A percentile compares a stretch with the other conserved stretches of the same genome.
Conservation (phyloP, 208 protist genomes). For the Crithidia bombi region DNA sequence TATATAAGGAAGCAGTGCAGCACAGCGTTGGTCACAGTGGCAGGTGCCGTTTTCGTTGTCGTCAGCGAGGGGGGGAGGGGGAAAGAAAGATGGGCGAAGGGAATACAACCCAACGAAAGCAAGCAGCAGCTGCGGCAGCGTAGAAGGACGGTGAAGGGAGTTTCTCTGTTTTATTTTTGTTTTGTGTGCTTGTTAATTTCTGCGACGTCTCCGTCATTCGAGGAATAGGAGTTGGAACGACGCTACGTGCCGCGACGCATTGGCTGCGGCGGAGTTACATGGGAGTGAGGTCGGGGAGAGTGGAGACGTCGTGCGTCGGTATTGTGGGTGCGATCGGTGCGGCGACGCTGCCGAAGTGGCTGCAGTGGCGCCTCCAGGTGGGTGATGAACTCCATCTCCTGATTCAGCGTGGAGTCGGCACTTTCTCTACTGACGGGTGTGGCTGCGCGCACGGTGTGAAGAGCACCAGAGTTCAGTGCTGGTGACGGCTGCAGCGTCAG, state of each 20-base stretch:
- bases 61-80: no score
- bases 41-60: no score
- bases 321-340: slow-evolving; percentile 5
- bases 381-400: slow-evolving; percentile 20
- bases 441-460: not conserved
- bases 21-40: no score
- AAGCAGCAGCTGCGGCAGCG: no score
- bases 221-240: no score
- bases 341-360: slow-evolving; percentile 22
- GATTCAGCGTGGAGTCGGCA: slow-evolving; percentile 7
- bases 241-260: slow-evolving; percentile 11
- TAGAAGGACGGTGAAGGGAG: no score
- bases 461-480: not conserved
- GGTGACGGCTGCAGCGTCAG: slow-evolving; percentile 7
- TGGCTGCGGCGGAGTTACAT: not conserved
- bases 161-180: no score
- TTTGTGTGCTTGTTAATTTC: no score
- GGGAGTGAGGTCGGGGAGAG: not conserved
- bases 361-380: slow-evolving; percentile 15
- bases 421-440: not conserved
- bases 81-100: no score
- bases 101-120: no score
- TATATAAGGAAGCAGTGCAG: no score
- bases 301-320: not conserved
- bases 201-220: no score